Conservation (phyloP, 441 rosid genomes). For the Aleurites moluccanus region DNA sequence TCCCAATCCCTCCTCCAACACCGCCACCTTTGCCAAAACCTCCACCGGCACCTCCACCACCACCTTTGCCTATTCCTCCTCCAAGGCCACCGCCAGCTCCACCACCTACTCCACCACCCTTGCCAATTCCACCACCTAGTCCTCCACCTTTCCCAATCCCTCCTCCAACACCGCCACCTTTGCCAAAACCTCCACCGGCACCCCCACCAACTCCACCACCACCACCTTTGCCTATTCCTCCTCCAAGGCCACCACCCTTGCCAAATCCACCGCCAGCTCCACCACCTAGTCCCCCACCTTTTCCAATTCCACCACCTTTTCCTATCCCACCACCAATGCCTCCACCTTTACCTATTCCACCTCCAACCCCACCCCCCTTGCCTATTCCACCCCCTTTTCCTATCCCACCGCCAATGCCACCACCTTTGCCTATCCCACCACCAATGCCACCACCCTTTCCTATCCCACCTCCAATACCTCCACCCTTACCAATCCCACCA, state of each 20-base stretch:
- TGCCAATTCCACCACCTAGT: slow-evolving; percentile 25
- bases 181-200: slow-evolving; percentile 33
- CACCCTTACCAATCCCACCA: slow-evolving; percentile 29
- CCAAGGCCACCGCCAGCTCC: slow-evolving; percentile 35
- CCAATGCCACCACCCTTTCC: slow-evolving; percentile 34
- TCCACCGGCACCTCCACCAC: slow-evolving; percentile 28
- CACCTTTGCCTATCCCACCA: slow-evolving; percentile 31
- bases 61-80: slow-evolving; percentile 21
- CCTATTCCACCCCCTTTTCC: slow-evolving; percentile 37
- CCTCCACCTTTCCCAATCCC: slow-evolving; percentile 36
- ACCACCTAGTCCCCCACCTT: slow-evolving; percentile 23
- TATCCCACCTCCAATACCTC: slow-evolving; percentile 34
- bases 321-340: slow-evolving; percentile 39
- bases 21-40: slow-evolving; percentile 29
- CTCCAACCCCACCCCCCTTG: slow-evolving; percentile 23
- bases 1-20: slow-evolving; percentile 31
- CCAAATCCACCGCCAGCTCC: slow-evolving; percentile 29
- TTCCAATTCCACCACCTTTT: slow-evolving; percentile 34
- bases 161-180: slow-evolving; percentile 31
- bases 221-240: slow-evolving; percentile 4
- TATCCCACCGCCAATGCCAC: slow-evolving; percentile 32
- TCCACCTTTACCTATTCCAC: slow-evolving; percentile 32
- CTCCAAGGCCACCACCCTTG: slow-evolving; percentile 23
- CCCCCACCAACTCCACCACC: slow-evolving; percentile 32
- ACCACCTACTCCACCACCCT: slow-evolving; percentile 32